phyloP scores from a whole-genome alignment of 2,329 filamentous ascomycete genomes.

The Penicillium sp. region DNA sequence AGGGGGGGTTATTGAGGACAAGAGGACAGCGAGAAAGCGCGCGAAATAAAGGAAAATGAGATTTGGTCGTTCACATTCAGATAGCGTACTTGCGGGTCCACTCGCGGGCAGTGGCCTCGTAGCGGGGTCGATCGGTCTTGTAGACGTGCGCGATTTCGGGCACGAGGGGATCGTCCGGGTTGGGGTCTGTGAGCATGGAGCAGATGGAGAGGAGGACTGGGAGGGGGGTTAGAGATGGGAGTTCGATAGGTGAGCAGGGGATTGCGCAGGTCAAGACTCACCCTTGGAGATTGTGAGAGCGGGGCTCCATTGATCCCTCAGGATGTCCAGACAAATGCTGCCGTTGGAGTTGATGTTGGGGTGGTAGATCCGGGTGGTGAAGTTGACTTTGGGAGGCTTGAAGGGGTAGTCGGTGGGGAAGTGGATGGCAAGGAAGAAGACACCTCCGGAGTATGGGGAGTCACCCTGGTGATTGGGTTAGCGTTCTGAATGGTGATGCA shows the following conservation, averaged over 20 bases:
- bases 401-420: slow-evolving; percentile 99
- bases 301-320: slow-evolving; percentile 98
- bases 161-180: slow-evolving; percentile 97
- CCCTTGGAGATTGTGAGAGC: slow-evolving; percentile 98
- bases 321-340: slow-evolving; percentile 97
- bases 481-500: slow-evolving; percentile 13
- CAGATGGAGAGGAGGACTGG: slow-evolving; percentile 96
- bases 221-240: no score
- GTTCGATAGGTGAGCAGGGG: no score
- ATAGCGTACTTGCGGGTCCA: slow-evolving; percentile 99
- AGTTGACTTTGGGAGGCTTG: slow-evolving; percentile 99
- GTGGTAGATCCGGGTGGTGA: slow-evolving; percentile 99
- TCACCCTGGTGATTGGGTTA: slow-evolving; percentile 66
- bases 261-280: slow-evolving; percentile 44
- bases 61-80: slow-evolving; percentile 50
- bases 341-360: slow-evolving; percentile 99
- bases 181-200: slow-evolving; percentile 99
- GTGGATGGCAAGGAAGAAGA: slow-evolving; percentile 98
- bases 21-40: neutral
- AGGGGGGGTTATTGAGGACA: neutral
- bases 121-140: slow-evolving; percentile 95
- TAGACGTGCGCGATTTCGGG: slow-evolving; percentile 99
- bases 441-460: slow-evolving; percentile 95
- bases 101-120: slow-evolving; percentile 94
- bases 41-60: slow-evolving; percentile 17